phyloP scores from a whole-genome alignment of 352 stramenopile genomes.

The Pythium volutum region DNA sequence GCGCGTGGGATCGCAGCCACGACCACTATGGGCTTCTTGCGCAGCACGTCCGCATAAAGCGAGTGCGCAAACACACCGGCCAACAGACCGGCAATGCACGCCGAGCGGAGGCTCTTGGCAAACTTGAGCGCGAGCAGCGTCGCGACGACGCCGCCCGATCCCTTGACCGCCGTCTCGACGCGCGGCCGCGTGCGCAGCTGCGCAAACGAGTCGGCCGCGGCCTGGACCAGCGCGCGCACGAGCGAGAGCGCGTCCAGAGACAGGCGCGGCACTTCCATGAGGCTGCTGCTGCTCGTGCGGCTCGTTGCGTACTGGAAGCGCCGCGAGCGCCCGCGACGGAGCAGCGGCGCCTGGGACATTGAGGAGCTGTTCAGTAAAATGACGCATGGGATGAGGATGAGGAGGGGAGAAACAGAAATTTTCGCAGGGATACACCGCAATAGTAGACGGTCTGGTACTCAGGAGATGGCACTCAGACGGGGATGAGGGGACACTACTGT shows the following conservation, averaged over 20 bases:
- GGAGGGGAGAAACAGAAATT: no score
- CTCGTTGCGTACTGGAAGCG: background rate
- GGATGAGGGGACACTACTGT: background rate
- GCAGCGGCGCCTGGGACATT: slow-evolving; percentile 9
- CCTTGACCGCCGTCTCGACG: slow-evolving; percentile 57
- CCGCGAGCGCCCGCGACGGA: background rate
- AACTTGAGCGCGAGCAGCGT: slow-evolving; percentile 58
- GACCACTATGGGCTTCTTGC: slow-evolving; percentile 13
- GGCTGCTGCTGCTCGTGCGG: background rate
- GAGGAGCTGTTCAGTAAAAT: background rate
- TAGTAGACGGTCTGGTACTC: slow-evolving; percentile 2
- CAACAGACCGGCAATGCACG: slow-evolving; percentile 54
- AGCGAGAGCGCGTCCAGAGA: slow-evolving; percentile 21
- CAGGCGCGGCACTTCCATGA: slow-evolving; percentile 15
- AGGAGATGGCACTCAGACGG: background rate
- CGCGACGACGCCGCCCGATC: slow-evolving; percentile 52
- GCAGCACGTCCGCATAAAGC: slow-evolving; percentile 68
- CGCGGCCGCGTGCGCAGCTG: slow-evolving; percentile 29
- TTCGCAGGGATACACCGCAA: background rate
- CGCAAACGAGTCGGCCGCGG: slow-evolving; percentile 24
- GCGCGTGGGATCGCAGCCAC: background rate
- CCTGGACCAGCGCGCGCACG: slow-evolving; percentile 25
- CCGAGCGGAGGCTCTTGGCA: slow-evolving; percentile 55
- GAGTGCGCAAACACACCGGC: slow-evolving; percentile 68
- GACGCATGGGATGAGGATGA: background rate